Evolutionary conservation across 1,284 basidiomycete species (phyloP), one percentile per base, ranked within the genome.

Genomic region (Puccinia brachypodii): DNA sequence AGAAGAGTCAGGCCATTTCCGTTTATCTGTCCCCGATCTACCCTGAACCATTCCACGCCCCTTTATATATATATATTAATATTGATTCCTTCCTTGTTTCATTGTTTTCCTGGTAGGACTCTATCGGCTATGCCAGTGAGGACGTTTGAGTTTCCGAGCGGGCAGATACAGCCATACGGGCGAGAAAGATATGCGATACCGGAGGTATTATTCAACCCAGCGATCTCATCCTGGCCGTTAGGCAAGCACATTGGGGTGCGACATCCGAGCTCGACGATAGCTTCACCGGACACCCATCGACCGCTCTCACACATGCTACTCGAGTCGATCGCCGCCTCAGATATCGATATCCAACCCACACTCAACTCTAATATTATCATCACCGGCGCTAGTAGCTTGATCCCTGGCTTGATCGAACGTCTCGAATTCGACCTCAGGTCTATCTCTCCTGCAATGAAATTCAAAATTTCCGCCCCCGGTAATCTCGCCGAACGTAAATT

Each of bases 141-240:
- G 69, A 85, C 87, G 76, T 99, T 96, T 88, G 97, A 99, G 88
- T 98, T 99, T 88, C 94, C 97, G 0, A 94, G 94, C 68, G 97
- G 97, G 2, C 97, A 92, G 88, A 94, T 92, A 86, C 90, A 92
- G 47, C 91, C 91, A 85, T 98, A 96, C 87, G 93, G 92, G 3
- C 85, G 90, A 22, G 94, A 96, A 85, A 91, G 96, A 44, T 94
- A 92, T 87, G 88, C 90, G 79, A 92, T 95, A 50, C 93, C 95
- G 81, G 97, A 99, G 87, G 90, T 94, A 81, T 92, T 94, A 87
- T 98, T 98, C 89, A 90, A 90, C 22, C 64, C 53, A n/a, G 47
- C 44, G n/a, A 71, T 79, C 33, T 13, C 53, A n/a, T 25, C 71
- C n/a, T 36, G 60, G 38, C 50, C 44, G 31, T 72, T 81, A 33